Evolutionary conservation across 306 rosid genomes (phyloP), one percentile per base, ranked within the genome.

Genomic region (Malus fusca): DNA sequence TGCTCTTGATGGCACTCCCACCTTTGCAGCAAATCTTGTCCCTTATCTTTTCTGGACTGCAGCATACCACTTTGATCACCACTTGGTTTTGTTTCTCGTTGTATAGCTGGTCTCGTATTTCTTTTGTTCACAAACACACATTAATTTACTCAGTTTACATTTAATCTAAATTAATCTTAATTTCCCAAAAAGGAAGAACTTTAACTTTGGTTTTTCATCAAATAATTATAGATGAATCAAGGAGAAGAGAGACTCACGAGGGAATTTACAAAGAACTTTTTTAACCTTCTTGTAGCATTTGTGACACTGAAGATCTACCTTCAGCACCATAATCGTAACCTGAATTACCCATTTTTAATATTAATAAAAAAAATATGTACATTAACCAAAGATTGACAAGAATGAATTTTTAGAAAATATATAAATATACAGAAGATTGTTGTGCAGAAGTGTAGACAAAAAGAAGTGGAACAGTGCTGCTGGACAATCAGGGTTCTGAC

Each of bases 261-360:
- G 98, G 17, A 83, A 68, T 75, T 86, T 84, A 69, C 84, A 21
- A 46, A 93, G 97, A 60, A 89, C 74, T 78, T 82, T 93, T 86
- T 91, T 93, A 51, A 93, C 88, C 87, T 91, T 93, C 84, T 82
- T 93, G 70, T 66, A 83, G 85, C 97, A 91, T 68, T 84, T 83
- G 1, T 40, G 7, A 72, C 98, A 93, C 35, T 88, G 87, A 80
- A 93, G 90, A 59, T 93, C 92, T 65, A 91, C 98, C 84, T 85
- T 82, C 59, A 93, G 88, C 75, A 77, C 76, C 98, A 91, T 91
- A 55, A 28, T 2, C 4, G 88, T 83, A 28, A 74, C 85, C 88
- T 91, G 76, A 18, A 55, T 23, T 15, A 11, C 21, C 5, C 8
- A 52, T 52, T 52, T 52, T 15, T 7, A 52, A 15, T 52, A 52